Conservation (phyloP, 1,284 basidiomycete species). For the Fomitopsis betulina region DNA sequence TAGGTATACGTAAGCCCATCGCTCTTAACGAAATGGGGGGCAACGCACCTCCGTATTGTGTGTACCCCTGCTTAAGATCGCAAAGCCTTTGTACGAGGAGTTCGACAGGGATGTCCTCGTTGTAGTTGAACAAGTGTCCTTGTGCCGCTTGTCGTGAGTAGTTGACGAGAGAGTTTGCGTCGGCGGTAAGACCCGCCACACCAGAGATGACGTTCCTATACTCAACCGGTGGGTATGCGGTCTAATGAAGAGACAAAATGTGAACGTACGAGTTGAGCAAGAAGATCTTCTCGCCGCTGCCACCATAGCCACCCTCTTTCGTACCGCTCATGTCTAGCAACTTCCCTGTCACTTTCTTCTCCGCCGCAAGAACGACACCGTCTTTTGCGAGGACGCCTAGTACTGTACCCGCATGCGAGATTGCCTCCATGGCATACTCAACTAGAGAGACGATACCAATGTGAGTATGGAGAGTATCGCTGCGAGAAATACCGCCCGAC, state of each 20-base stretch:
- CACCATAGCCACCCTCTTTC: constrained; percentile 89
- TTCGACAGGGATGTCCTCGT: constrained; percentile 98
- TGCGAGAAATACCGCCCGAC: constrained; percentile 40
- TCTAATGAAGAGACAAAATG: background rate
- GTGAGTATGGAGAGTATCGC: background rate
- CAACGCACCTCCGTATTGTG: constrained; percentile 86
- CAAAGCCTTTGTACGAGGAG: constrained; percentile 91
- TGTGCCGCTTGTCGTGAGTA: constrained; percentile 91
- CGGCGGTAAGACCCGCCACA: constrained; percentile 94
- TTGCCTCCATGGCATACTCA: constrained; percentile 99
- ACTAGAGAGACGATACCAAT: constrained; percentile 43
- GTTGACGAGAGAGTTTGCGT: constrained; percentile 97
- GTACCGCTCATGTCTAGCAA: constrained; percentile 84
- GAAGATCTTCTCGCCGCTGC: constrained; percentile 97
- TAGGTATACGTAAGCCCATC: background rate
- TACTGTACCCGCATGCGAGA: constrained; percentile 95
- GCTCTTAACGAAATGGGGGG: background rate
- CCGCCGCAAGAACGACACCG: constrained; percentile 96
- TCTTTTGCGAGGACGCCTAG: constrained; percentile 93
- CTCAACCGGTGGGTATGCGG: background rate
- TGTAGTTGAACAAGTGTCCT: constrained; percentile 83
- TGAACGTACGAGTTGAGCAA: constrained; percentile 77
- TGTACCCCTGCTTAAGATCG: constrained; percentile 98
- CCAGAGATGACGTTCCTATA: constrained; percentile 93
- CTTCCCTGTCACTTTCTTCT: constrained; percentile 99